Percentiles rank a stretch among this genome's conserved stretches.
phyloP scores from a whole-genome alignment of 345 rosid species.

The Eutrema yunnanense region DNA sequence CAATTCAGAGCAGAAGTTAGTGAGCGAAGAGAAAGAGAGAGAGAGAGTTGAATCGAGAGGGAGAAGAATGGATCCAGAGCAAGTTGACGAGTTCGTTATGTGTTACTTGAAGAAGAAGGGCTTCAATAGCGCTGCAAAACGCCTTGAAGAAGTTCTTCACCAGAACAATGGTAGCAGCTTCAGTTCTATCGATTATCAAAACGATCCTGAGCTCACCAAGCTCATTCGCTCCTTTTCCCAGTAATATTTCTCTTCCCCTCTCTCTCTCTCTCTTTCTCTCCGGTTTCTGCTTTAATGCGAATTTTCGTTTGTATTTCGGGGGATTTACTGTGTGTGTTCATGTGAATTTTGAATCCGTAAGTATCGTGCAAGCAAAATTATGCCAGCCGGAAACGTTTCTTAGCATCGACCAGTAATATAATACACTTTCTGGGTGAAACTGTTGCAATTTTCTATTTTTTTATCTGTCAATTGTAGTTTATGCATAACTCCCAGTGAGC shows the following conservation, averaged over 20 bases:
- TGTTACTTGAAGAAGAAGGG: constrained; percentile 91
- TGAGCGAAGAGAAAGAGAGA: not conserved
- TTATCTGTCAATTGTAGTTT: not conserved
- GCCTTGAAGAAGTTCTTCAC: constrained; percentile 51
- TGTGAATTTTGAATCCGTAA: not conserved
- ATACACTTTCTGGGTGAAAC: not conserved
- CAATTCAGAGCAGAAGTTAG: not conserved
- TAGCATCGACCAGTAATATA: not conserved
- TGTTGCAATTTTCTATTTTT: not conserved
- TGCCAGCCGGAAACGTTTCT: not conserved
- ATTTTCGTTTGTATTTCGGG: not conserved
- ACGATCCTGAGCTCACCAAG: constrained; percentile 68
- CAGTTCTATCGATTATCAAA: constrained; percentile 39
- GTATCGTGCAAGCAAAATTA: not conserved
- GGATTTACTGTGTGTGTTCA: not conserved
- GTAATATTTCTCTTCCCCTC: constrained; percentile 31
- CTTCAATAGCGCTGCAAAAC: constrained; percentile 49
- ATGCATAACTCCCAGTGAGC: not conserved
- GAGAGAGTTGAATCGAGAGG: constrained; percentile 7
- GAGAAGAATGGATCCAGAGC: constrained; percentile 52
- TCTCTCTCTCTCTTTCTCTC: not conserved
- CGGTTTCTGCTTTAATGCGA: not conserved
- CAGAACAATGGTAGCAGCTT: constrained; percentile 35
- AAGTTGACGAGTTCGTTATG: constrained; percentile 49
- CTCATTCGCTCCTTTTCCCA: constrained; percentile 68